These are phyloP conservation scores for Plasmodium sp. DNA, from an alignment of 169 alveolate genomes.

Conservation along the genomic window DNA sequence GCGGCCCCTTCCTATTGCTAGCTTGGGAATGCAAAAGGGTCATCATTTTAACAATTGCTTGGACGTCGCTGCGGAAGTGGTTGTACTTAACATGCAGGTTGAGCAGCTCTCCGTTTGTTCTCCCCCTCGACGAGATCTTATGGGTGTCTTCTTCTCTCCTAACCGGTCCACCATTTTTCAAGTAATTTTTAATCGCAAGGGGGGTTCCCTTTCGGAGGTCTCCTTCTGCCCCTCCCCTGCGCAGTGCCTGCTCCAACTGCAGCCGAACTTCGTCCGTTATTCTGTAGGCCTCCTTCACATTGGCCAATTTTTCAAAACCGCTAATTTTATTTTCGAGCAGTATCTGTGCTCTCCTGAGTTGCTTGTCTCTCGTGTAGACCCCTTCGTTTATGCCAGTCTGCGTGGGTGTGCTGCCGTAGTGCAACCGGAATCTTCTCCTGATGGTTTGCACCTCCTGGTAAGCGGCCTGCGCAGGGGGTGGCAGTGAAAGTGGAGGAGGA, in stretches of 20 bases:
- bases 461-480: background rate
- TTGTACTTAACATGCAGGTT: background rate
- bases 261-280: slow-evolving; percentile 5
- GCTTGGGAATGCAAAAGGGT: background rate
- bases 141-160: background rate
- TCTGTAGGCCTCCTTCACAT: slow-evolving; percentile 4
- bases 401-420: slow-evolving; percentile 13
- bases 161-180: background rate
- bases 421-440: slow-evolving; percentile 28
- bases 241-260: background rate
- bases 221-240: background rate
- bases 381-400: slow-evolving; percentile 5
- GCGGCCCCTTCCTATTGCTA: background rate
- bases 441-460: slow-evolving; percentile 9
- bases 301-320: background rate
- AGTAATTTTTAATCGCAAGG: background rate
- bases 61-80: background rate
- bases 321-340: slow-evolving; percentile 30
- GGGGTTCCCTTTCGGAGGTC: background rate
- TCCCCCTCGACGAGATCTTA: background rate
- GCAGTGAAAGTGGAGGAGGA: background rate
- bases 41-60: slow-evolving; percentile 1
- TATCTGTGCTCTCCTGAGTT: background rate
- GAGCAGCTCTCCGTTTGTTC: background rate
- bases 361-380: background rate